Percentiles rank a stretch among this genome's conserved stretches.
Evolutionary conservation across 805 yeast genomes (phyloP).

Genomic region (Ogataea salicorniae): DNA sequence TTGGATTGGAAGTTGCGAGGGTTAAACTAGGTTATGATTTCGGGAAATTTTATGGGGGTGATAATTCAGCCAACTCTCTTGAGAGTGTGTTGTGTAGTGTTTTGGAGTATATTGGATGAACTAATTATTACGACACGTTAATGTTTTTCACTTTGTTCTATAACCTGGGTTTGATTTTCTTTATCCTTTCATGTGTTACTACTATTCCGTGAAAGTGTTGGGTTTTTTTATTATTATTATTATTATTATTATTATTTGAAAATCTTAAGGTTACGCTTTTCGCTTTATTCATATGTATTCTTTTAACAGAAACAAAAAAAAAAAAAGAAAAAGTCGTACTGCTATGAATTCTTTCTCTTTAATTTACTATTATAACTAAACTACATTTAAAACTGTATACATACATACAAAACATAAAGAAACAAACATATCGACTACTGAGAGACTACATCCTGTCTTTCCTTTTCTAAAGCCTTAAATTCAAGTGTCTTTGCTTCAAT

Average conservation of each 20-base stretch:
- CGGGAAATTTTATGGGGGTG: conserved; percentile 13
- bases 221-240: too few species aligned
- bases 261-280: too few species aligned
- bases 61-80: conserved; percentile 9
- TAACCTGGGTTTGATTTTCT: neutral
- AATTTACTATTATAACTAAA: neutral
- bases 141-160: neutral
- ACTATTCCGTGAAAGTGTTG: neutral
- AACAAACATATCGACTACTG: neutral
- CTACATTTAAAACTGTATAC: neutral
- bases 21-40: conserved; percentile 25
- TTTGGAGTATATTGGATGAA: conserved; percentile 8
- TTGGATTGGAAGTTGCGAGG: conserved; percentile 14
- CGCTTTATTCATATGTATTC: too few species aligned
- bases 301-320: too few species aligned
- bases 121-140: too few species aligned
- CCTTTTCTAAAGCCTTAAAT: conserved; percentile 27
- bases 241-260: too few species aligned
- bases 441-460: conserved; percentile 24
- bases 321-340: too few species aligned
- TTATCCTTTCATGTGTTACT: neutral
- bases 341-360: too few species aligned
- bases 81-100: conserved; percentile 12
- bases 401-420: neutral
- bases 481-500: conserved; percentile 20